A percentile compares a stretch with the other conserved stretches of the same genome.
Evolutionary conservation across 192 early-diverging fungal genomes (phyloP).

Genomic region (Podila epigama): DNA sequence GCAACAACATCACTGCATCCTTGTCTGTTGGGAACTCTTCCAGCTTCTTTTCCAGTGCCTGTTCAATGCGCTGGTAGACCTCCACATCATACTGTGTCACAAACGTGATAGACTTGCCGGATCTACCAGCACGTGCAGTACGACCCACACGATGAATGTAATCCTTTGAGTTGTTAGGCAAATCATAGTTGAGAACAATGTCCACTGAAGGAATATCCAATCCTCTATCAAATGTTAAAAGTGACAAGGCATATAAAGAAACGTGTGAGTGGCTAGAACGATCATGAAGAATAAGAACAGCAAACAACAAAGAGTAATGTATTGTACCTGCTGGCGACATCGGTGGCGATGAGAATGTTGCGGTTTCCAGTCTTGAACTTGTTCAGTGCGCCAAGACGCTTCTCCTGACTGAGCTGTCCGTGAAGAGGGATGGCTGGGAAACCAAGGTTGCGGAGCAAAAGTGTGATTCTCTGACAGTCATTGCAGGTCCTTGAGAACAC

Average conservation of each 20-base stretch:
- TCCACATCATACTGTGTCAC: conserved; percentile 95
- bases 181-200: conserved; percentile 96
- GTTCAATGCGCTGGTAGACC: conserved; percentile 92
- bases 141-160: conserved; percentile 90
- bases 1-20: conserved; percentile 85
- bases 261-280: neutral
- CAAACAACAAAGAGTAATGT: neutral
- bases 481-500: conserved; percentile 93
- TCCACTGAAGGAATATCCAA: conserved; percentile 97
- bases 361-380: conserved; percentile 94
- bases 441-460: conserved; percentile 91
- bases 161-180: conserved; percentile 88
- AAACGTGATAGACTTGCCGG: conserved; percentile 82
- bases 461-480: conserved; percentile 83
- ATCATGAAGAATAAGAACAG: neutral
- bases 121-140: conserved; percentile 84
- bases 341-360: conserved; percentile 93
- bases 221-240: conserved; percentile 58
- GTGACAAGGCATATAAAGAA: neutral
- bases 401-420: conserved; percentile 91
- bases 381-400: conserved; percentile 89
- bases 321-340: conserved; percentile 82
- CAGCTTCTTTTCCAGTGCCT: conserved; percentile 87
- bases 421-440: conserved; percentile 95
- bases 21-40: conserved; percentile 84